Evolutionary conservation across 306 rosid species (phyloP).

Genomic region (Citrullus colocynthis): DNA sequence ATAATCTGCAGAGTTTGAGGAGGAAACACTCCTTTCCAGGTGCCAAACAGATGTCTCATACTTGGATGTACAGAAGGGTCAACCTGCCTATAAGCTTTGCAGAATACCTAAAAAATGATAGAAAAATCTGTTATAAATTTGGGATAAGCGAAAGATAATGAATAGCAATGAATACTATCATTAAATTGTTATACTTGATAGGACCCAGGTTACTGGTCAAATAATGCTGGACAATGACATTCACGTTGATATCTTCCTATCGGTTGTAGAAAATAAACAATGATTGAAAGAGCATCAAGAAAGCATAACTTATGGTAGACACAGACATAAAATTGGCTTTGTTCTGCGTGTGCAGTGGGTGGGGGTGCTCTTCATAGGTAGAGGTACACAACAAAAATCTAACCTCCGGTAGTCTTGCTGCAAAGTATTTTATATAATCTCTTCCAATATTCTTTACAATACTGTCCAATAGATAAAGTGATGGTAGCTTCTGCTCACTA

Average conservation of each 20-base stretch:
- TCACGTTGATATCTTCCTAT: not conserved
- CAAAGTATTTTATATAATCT: constrained; percentile 81
- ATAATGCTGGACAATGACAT: constrained; percentile 7
- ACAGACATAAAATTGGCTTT: not conserved
- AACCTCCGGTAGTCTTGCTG: constrained; percentile 81
- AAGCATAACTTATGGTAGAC: not conserved
- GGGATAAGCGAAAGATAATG: not conserved
- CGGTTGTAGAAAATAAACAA: not conserved
- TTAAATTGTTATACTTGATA: constrained; percentile 2
- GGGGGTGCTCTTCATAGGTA: not conserved
- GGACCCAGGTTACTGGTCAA: constrained; percentile 13
- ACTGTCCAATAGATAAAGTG: constrained; percentile 92
- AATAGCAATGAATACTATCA: not conserved
- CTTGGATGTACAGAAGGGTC: constrained; percentile 57
- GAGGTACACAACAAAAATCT: constrained; percentile 23
- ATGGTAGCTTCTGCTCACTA: constrained; percentile 81
- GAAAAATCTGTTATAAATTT: not conserved
- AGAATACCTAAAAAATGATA: constrained; percentile 56
- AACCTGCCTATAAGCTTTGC: constrained; percentile 79
- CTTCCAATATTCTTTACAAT: constrained; percentile 92
- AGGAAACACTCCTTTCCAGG: constrained; percentile 92
- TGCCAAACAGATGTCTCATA: constrained; percentile 93
- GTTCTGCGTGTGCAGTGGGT: not conserved
- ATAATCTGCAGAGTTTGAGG: constrained; percentile 60
- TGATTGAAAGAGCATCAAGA: not conserved